These are phyloP conservation scores for Adenanthera pavonina DNA, from an alignment of 306 rosid genomes.

Conservation along the genomic window DNA sequence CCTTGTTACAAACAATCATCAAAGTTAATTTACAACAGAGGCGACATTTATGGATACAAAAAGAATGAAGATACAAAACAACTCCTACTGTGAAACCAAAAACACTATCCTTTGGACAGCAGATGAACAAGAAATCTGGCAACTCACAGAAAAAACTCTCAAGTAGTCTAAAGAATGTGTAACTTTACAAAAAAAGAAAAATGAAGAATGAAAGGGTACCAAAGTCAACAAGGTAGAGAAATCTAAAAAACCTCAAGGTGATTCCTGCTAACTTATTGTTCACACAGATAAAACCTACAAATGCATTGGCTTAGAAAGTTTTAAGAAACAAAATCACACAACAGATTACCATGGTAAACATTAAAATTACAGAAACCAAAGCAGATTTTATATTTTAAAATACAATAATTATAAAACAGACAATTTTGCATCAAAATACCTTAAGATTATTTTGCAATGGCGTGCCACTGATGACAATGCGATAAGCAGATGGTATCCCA, in stretches of 20 bases:
- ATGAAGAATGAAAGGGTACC: not conserved
- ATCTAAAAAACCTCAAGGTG: too few species aligned
- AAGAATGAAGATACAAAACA: conserved; percentile 39
- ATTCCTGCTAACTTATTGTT: too few species aligned
- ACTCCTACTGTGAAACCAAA: conserved; percentile 39
- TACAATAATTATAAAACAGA: conserved; percentile 5
- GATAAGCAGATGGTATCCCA: too few species aligned
- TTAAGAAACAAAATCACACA: too few species aligned
- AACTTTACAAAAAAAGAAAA: conserved; percentile 52
- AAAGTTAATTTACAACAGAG: conserved; percentile 53
- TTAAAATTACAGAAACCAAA: not conserved
- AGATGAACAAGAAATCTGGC: conserved; percentile 46
- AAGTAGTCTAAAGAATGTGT: conserved; percentile 77
- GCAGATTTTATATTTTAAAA: not conserved
- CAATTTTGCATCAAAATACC: conserved; percentile 48
- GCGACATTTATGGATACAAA: conserved; percentile 41
- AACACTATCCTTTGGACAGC: conserved; percentile 79
- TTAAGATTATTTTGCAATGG: conserved; percentile 91
- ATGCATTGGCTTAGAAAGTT: not conserved
- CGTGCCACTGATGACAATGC: not conserved
- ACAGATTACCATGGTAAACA: too few species aligned
- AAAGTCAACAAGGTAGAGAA: too few species aligned
- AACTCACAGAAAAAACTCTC: conserved; percentile 49
- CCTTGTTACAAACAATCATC: conserved; percentile 19
- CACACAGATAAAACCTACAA: not conserved